These are phyloP conservation scores for Kwoniella europaea DNA, from an alignment of 768 basidiomycete species.

Conservation along the genomic window DNA sequence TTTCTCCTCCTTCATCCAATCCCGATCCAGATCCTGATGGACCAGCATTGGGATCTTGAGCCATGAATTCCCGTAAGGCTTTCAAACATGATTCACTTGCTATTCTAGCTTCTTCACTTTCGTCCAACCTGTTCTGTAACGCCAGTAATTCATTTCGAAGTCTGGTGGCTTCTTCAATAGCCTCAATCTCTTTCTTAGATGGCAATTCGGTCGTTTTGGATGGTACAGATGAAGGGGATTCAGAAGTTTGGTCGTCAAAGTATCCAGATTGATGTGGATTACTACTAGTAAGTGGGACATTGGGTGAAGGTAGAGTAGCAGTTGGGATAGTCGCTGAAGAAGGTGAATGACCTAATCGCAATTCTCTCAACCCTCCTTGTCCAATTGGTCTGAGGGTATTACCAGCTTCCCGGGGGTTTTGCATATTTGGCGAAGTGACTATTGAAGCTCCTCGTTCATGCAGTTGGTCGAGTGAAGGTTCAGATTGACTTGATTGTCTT, in stretches of 20 bases:
- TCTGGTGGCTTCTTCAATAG: conserved; percentile 26
- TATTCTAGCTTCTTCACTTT: conserved; percentile 80
- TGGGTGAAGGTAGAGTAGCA: conserved; percentile 11
- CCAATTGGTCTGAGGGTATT: conserved; percentile 12
- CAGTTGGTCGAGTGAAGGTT: conserved; percentile 22
- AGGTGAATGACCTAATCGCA: conserved; percentile 33
- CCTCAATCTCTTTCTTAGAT: conserved; percentile 19
- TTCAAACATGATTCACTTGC: conserved; percentile 85
- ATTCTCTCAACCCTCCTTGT: conserved; percentile 50
- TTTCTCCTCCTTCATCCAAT: conserved; percentile 8
- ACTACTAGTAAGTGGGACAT: conserved; percentile 1
- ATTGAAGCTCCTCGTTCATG: conserved; percentile 7
- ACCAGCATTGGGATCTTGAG: conserved; percentile 14
- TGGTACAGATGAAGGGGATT: background rate
- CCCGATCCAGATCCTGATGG: conserved; percentile 4
- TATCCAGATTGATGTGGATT: conserved; percentile 20
- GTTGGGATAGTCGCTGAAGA: conserved; percentile 8
- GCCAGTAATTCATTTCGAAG: conserved; percentile 67
- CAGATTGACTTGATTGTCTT: conserved; percentile 41
- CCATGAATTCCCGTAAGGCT: conserved; percentile 72
- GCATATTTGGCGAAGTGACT: conserved; percentile 14
- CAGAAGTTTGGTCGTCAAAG: conserved; percentile 16
- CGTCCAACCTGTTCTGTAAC: conserved; percentile 70
- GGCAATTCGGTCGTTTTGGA: conserved; percentile 15
- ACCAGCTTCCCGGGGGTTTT: conserved; percentile 5